These are phyloP conservation scores for Orbilia javanica DNA, from an alignment of 2,329 filamentous ascomycete species.

Conservation along the genomic window DNA sequence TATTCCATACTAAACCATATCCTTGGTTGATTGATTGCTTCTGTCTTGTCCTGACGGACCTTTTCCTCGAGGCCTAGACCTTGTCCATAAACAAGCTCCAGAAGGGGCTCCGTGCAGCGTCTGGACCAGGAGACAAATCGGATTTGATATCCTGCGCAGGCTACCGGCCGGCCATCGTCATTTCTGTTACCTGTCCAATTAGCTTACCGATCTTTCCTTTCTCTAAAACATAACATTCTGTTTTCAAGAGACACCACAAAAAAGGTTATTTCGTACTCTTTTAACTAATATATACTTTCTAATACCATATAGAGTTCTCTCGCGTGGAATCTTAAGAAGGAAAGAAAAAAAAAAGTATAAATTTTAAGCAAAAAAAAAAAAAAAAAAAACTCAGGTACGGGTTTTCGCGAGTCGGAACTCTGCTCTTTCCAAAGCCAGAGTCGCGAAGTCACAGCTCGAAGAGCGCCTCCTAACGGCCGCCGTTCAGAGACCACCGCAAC, in stretches of 20 bases:
- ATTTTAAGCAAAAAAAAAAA: not conserved
- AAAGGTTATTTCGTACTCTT: not conserved
- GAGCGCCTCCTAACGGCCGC: slow-evolving; percentile 16
- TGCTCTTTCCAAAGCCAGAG: not conserved
- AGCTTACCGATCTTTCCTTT: not conserved
- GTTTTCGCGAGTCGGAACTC: slow-evolving; percentile 55
- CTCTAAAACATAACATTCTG: not conserved
- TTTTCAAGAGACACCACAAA: not conserved
- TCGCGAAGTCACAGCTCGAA: not conserved
- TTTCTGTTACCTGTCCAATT: not conserved
- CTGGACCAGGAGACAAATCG: slow-evolving; percentile 14
- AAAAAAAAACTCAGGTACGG: slow-evolving; percentile 15
- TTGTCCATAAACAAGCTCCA: not conserved
- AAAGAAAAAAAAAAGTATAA: not conserved
- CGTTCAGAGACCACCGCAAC: slow-evolving; percentile 8
- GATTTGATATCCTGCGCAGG: not conserved
- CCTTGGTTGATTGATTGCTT: slow-evolving; percentile 5
- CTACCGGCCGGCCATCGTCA: not conserved
- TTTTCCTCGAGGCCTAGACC: slow-evolving; percentile 13
- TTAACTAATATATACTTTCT: not conserved
- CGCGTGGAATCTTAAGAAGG: no score
- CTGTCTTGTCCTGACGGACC: slow-evolving; percentile 1
- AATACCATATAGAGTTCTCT: not conserved
- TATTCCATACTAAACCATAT: slow-evolving; percentile 24
- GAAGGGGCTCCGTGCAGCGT: slow-evolving; percentile 14